Percentiles rank a stretch among this genome's conserved stretches.
Evolutionary conservation across 2,329 filamentous ascomycete species (phyloP).

Genomic region (Fusarium multiceps): DNA sequence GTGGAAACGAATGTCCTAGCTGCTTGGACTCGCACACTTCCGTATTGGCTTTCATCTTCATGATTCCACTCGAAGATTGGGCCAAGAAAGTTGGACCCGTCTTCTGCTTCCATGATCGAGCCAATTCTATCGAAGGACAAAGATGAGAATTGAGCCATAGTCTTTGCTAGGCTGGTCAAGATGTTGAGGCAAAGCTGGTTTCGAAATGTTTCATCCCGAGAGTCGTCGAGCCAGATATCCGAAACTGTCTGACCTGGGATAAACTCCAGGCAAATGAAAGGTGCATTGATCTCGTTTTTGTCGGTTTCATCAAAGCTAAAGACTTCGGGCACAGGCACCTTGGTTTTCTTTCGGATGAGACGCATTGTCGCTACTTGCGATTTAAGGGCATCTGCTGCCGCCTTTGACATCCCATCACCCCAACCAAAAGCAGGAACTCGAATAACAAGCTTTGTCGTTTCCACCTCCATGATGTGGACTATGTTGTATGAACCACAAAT

Average conservation of each 20-base stretch:
- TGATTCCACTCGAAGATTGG: background rate
- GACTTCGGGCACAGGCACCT: background rate
- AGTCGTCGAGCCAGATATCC: constrained; percentile 3
- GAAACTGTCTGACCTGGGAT: background rate
- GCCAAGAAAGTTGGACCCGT: background rate
- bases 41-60: background rate
- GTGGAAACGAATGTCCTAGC: background rate
- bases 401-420: constrained; percentile 23
- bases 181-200: constrained; percentile 1
- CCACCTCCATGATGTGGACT: background rate
- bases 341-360: constrained; percentile 2
- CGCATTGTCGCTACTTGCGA: constrained; percentile 22
- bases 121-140: background rate
- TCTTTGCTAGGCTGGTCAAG: background rate
- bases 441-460: constrained; percentile 19
- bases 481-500: constrained; percentile 8
- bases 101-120: background rate
- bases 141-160: background rate
- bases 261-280: constrained; percentile 11
- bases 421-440: constrained; percentile 19
- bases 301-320: constrained; percentile 1
- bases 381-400: constrained; percentile 16
- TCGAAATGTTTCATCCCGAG: background rate
- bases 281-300: constrained; percentile 4
- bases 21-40: background rate